Evolutionary conservation across 1,284 basidiomycete species (phyloP).

Genomic region (Boletus semigastroideus): DNA sequence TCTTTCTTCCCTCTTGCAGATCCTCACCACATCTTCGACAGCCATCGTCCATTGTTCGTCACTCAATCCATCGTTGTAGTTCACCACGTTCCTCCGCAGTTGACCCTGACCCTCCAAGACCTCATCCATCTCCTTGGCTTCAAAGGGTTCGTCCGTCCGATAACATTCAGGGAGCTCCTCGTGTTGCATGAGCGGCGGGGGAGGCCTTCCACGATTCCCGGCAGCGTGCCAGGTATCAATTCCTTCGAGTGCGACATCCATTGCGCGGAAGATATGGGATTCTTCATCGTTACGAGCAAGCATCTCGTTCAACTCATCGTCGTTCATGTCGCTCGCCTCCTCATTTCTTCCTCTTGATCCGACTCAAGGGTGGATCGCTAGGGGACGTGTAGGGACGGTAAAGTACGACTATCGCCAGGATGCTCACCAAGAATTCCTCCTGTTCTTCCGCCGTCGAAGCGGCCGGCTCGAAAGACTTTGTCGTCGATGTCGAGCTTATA

Average conservation of each 20-base stretch:
- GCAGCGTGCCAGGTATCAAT: constrained; percentile 70
- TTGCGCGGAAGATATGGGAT: constrained; percentile 72
- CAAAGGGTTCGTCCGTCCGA: constrained; percentile 80
- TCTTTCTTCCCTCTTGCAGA: constrained; percentile 66
- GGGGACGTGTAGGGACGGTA: constrained; percentile 3
- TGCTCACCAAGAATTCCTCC: constrained; percentile 85
- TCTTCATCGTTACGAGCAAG: constrained; percentile 89
- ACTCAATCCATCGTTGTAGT: constrained; percentile 92
- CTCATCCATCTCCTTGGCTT: constrained; percentile 65
- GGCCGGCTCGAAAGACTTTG: constrained; percentile 99
- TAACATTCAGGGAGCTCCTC: constrained; percentile 95
- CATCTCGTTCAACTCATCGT: constrained; percentile 96
- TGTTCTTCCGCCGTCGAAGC: constrained; percentile 98
- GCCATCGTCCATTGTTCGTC: constrained; percentile 95
- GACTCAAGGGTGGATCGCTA: constrained; percentile 85
- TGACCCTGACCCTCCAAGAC: constrained; percentile 81
- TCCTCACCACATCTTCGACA: constrained; percentile 88
- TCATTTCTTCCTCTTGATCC: constrained; percentile 92
- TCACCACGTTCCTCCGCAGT: constrained; percentile 80
- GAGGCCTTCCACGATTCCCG: constrained; percentile 80
- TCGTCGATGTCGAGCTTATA: constrained; percentile 99
- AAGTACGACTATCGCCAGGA: constrained; percentile 1
- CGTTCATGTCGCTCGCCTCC: constrained; percentile 93
- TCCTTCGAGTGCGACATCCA: constrained; percentile 82
- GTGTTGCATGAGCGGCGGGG: constrained; percentile 79